Evolutionary conservation across 495 filamentous ascomycete genomes (phyloP).

Genomic region (Lepraria neglecta): DNA sequence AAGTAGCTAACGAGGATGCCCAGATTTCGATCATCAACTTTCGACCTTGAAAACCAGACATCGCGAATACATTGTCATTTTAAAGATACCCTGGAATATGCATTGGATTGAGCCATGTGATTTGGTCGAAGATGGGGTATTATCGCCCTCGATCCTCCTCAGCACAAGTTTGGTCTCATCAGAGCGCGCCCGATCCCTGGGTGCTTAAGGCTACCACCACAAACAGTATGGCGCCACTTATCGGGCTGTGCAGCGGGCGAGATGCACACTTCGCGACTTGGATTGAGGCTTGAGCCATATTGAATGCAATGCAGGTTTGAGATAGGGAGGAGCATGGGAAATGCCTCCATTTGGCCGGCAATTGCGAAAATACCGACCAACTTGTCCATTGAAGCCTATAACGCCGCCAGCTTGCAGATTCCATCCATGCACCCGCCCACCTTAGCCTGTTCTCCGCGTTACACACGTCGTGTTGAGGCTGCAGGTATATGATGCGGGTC

Average conservation of each 20-base stretch:
- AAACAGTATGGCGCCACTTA: too few species aligned
- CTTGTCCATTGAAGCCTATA: background rate
- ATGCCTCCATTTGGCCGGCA: too few species aligned
- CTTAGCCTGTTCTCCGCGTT: too few species aligned
- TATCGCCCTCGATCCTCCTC: background rate
- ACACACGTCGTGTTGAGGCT: too few species aligned
- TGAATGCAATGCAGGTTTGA: background rate
- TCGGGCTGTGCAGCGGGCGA: background rate
- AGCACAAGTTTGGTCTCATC: background rate
- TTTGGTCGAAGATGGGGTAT: background rate
- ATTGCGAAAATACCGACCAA: background rate
- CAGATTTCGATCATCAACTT: slow-evolving; percentile 21
- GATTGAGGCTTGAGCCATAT: too few species aligned
- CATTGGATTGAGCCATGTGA: background rate
- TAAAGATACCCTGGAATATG: background rate
- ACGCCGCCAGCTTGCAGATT: background rate
- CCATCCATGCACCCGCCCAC: background rate
- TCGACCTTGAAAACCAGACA: slow-evolving; percentile 11
- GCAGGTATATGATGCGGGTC: too few species aligned
- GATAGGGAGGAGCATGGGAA: too few species aligned
- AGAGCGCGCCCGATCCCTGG: background rate
- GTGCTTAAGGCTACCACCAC: too few species aligned
- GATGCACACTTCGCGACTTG: background rate
- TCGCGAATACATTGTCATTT: background rate
- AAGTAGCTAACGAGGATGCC: background rate